Conservation (phyloP, 2,329 filamentous ascomycete species). For the Apiospora marii region DNA sequence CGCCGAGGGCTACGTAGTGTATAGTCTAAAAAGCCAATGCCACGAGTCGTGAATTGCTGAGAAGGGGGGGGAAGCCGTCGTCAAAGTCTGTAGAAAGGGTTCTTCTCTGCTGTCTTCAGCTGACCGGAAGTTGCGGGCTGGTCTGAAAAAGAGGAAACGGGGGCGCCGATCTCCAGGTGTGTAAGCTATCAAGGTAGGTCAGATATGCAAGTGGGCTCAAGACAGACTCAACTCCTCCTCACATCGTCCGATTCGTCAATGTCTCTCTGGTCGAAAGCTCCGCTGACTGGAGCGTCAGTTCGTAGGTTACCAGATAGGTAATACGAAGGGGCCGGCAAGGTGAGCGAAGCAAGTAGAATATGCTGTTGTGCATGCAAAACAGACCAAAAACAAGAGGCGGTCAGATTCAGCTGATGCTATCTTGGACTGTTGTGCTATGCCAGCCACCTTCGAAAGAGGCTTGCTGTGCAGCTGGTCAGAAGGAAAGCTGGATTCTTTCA, state of each 20-base stretch:
- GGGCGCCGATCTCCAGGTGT: constrained; percentile 5
- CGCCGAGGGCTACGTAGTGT: not conserved
- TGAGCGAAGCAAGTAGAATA: not conserved
- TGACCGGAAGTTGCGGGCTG: constrained; percentile 7
- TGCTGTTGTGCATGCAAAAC: not conserved
- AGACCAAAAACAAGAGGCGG: constrained; percentile 5
- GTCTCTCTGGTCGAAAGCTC: not conserved
- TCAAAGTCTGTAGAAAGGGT: not conserved
- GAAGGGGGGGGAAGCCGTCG: not conserved
- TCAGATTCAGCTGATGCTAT: constrained; percentile 14
- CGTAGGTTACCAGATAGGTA: not conserved
- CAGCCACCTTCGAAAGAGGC: constrained; percentile 14
- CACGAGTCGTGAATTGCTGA: not conserved
- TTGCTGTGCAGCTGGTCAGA: not conserved
- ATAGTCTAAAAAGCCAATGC: not conserved
- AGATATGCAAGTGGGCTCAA: constrained; percentile 18
- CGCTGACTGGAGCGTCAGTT: not conserved
- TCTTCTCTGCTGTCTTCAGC: not conserved
- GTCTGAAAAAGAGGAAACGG: not conserved
- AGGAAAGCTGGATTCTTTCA: not conserved
- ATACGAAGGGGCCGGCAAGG: constrained; percentile 15
- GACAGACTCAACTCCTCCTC: constrained; percentile 19
- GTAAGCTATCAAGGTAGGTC: constrained; percentile 18
- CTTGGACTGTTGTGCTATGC: constrained; percentile 15
- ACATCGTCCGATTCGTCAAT: constrained; percentile 14